Percentiles rank a stretch among this genome's conserved stretches.
Evolutionary conservation across 768 basidiomycete genomes (phyloP).

Genomic region (Strobilomyces echinocephalus): DNA sequence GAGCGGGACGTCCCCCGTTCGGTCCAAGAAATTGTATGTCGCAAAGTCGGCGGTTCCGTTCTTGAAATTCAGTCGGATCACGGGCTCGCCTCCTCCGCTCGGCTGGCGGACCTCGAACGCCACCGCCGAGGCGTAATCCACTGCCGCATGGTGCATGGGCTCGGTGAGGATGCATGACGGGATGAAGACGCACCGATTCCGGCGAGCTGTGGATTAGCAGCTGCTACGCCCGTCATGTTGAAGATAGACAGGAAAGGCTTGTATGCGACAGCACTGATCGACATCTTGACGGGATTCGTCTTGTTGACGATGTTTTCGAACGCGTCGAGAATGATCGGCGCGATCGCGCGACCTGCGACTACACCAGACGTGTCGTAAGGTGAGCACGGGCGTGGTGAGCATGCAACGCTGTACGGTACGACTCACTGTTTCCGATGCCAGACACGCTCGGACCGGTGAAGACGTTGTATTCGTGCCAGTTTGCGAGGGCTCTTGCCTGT

Average conservation of each 20-base stretch:
- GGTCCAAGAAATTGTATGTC: constrained; percentile 44
- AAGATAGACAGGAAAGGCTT: constrained; percentile 77
- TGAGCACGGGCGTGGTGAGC: background rate
- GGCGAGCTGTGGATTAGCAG: constrained; percentile 49
- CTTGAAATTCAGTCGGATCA: constrained; percentile 64
- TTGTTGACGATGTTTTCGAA: constrained; percentile 48
- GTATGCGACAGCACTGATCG: constrained; percentile 61
- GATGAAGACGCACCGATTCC: constrained; percentile 48
- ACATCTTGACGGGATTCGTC: constrained; percentile 51
- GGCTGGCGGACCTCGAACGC: constrained; percentile 57
- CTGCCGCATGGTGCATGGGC: constrained; percentile 28
- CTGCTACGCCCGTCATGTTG: constrained; percentile 64
- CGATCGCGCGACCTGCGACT: constrained; percentile 69
- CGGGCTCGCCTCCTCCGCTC: constrained; percentile 40
- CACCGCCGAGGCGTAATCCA: constrained; percentile 56
- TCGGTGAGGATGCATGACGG: background rate
- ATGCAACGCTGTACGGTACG: constrained; percentile 4
- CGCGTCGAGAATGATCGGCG: constrained; percentile 54
- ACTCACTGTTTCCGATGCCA: constrained; percentile 62
- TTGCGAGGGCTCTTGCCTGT: constrained; percentile 57
- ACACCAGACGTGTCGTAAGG: background rate
- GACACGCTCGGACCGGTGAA: constrained; percentile 48
- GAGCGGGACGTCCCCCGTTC: constrained; percentile 48
- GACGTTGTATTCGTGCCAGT: constrained; percentile 70
- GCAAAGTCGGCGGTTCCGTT: constrained; percentile 54